Base-by-base conservation (phyloP, 139 green algal genomes). In the Chlamydomonas asymmetrica region DNA sequence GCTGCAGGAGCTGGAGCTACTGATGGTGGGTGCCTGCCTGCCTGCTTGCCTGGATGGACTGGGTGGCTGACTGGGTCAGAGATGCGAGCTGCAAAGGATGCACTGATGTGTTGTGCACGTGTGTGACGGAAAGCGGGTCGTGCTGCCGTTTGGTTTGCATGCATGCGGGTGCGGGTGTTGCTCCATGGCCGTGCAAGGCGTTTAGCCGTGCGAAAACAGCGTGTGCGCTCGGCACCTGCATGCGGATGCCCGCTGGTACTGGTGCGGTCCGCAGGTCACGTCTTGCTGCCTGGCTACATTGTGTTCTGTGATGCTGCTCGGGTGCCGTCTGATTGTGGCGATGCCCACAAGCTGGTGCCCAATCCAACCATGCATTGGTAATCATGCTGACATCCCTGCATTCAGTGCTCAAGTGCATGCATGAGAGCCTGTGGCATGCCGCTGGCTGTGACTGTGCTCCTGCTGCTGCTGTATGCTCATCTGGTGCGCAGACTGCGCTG, bases 1-100 rank as follows among this genome's bases (percentile, higher is more conserved):
- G 29, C 54, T 76, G 56, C 70, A 76, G 56, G 70, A 76, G 56
- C 70, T 76, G 70, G 70, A 76, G 70, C 70, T 76, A 39, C 56
- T 76, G 39, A 56, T 68, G 70, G 70, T 76, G 56, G 2, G 64
- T 10, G 27, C 27, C 20, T 7, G 63, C 27, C 6, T 16, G 23
- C 13, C 39, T 9, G 57, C 10, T n/a, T 2, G 3, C 3, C 31
- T 2, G 34, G 3, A 23, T 31, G 35, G 60, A 35, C 4, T 48
- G 34, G 60, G 20, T 4, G 16, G 61, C 7, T 29, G 35, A n/a
- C 1, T 43, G 4, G 4, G 13, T 52, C 13, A 23, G 5, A 25
- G 16, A 8, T 9, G 32, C 1, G 34, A 5, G 59, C 8, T 41
- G 5, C 25, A 4, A 25, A 4, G 31, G 57, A 5, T 45, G 32